Conservation (phyloP, 2,329 filamentous ascomycete genomes). For the Claviceps purpurea region DNA sequence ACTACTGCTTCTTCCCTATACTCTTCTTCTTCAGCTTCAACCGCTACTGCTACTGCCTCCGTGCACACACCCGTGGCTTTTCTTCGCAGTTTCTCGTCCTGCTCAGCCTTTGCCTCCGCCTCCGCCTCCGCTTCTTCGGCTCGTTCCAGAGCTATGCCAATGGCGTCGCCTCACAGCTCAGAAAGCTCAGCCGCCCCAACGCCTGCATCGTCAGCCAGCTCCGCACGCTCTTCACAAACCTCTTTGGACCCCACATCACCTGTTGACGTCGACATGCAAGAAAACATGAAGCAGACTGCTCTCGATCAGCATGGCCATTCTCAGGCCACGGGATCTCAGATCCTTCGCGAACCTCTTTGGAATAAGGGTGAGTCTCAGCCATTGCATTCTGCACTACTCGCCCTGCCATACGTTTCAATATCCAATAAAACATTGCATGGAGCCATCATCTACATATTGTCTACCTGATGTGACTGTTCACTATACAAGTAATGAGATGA, state of each 20-base stretch:
- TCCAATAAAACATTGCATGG: neutral
- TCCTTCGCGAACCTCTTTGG: constrained; percentile 48
- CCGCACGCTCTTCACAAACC: constrained; percentile 34
- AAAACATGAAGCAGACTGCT: constrained; percentile 45
- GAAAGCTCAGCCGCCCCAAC: constrained; percentile 39
- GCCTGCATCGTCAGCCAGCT: constrained; percentile 35
- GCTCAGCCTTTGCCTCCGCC: neutral
- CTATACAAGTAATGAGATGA: neutral
- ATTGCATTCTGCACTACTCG: neutral
- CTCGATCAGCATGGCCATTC: constrained; percentile 42
- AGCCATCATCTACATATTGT: neutral
- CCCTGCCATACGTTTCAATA: neutral
- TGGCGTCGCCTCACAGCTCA: constrained; percentile 28
- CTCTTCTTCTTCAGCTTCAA: constrained; percentile 1
- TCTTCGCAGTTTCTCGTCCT: neutral
- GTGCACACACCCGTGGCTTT: neutral
- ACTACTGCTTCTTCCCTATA: constrained; percentile 3
- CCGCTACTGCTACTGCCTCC: neutral
- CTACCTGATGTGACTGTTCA: neutral
- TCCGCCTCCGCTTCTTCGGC: neutral
- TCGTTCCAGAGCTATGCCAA: constrained; percentile 12
- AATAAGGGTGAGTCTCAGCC: constrained; percentile 42
- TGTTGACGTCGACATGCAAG: constrained; percentile 44
- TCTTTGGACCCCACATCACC: constrained; percentile 43
- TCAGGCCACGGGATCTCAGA: constrained; percentile 45